Evolutionary conservation across 1,284 basidiomycete genomes (phyloP).

Genomic region (Cerrena zonata): DNA sequence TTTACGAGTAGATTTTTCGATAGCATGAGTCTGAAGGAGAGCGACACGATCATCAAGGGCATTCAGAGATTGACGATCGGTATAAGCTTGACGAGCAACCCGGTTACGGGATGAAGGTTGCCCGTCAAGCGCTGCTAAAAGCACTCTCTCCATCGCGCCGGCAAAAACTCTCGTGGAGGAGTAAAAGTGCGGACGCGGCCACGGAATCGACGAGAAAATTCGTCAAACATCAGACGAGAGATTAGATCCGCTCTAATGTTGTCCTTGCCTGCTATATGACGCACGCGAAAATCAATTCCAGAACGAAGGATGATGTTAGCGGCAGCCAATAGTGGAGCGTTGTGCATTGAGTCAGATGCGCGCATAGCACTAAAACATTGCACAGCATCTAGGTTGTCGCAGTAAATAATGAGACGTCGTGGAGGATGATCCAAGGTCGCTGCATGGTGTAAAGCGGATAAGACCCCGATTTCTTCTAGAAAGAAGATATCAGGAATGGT

Average conservation of each 20-base stretch:
- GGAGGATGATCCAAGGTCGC: background rate
- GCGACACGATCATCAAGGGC: background rate
- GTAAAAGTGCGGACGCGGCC: background rate
- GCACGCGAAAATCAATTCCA: constrained; percentile 21
- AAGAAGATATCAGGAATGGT: background rate
- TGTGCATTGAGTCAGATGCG: constrained; percentile 24
- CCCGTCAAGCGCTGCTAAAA: background rate
- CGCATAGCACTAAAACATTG: constrained; percentile 30
- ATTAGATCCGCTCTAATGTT: constrained; percentile 24
- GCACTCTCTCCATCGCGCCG: background rate
- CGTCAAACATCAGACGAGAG: constrained; percentile 15
- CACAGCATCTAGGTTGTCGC: constrained; percentile 32
- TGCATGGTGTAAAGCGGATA: background rate
- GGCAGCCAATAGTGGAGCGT: constrained; percentile 25
- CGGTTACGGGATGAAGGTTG: background rate
- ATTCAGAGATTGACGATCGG: background rate
- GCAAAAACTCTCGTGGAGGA: background rate
- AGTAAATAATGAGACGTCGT: constrained; percentile 17
- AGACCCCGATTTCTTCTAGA: background rate
- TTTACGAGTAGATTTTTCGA: background rate
- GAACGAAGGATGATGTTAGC: constrained; percentile 19
- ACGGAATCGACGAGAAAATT: background rate
- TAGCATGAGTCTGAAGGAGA: background rate
- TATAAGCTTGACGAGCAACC: background rate
- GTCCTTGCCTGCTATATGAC: constrained; percentile 21